A percentile compares a stretch with the other conserved stretches of the same genome.
These are phyloP conservation scores for Loxodes magnus DNA, from an alignment of 73 alveolate species.

Conservation along the genomic window DNA sequence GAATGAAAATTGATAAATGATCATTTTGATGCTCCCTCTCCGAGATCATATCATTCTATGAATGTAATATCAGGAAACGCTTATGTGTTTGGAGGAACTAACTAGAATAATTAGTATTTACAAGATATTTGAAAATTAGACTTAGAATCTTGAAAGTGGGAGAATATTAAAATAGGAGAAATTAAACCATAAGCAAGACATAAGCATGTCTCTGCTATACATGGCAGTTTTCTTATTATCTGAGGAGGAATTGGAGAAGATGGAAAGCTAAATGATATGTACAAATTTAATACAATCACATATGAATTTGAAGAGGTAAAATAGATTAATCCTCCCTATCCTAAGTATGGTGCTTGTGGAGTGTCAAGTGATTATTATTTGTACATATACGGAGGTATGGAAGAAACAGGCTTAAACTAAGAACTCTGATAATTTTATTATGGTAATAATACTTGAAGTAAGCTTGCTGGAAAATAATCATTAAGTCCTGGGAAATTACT, in stretches of 20 bases:
- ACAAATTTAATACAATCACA: background rate
- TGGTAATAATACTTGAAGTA: background rate
- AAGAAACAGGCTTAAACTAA: background rate
- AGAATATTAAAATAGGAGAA: background rate
- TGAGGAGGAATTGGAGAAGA: background rate
- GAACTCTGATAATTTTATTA: background rate
- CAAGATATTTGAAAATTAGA: background rate
- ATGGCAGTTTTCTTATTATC: background rate
- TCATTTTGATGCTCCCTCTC: no score
- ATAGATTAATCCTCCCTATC: background rate
- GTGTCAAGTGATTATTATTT: background rate
- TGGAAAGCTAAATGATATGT: conserved; percentile 1
- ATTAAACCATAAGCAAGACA: background rate
- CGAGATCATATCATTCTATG: no score
- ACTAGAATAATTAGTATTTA: no score
- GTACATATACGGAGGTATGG: background rate
- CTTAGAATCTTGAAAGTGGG: background rate
- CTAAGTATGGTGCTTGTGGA: background rate
- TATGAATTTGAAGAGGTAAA: background rate
- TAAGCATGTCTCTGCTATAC: background rate
- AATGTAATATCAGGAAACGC: no score
- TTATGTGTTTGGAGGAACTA: no score
- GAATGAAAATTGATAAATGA: no score
- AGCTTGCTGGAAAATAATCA: background rate
- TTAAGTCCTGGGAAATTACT: no score